These are phyloP conservation scores for Xylariaceae sp. DNA, from an alignment of 2,329 filamentous ascomycete genomes.

Conservation along the genomic window DNA sequence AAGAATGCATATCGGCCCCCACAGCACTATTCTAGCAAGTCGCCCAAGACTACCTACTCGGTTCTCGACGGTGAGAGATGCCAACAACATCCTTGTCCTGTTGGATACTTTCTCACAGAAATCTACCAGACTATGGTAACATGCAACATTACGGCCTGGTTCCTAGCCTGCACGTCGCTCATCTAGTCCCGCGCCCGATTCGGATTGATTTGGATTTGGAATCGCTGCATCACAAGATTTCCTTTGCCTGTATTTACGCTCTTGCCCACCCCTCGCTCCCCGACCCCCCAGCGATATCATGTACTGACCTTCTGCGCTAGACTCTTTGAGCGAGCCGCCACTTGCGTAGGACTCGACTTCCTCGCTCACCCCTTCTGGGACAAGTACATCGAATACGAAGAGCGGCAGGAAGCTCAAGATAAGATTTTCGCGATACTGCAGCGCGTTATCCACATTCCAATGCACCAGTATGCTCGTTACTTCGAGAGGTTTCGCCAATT, in stretches of 20 bases:
- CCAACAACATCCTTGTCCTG: constrained; percentile 63
- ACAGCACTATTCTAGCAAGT: constrained; percentile 35
- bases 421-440: constrained; percentile 84
- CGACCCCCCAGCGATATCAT: constrained; percentile 32
- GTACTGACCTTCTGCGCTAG: constrained; percentile 58
- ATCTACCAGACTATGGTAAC: constrained; percentile 66
- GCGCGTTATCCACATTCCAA: constrained; percentile 86
- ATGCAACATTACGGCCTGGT: constrained; percentile 46
- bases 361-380: constrained; percentile 97
- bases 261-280: constrained; percentile 49
- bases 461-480: constrained; percentile 95
- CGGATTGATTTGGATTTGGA: constrained; percentile 54
- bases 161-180: constrained; percentile 51
- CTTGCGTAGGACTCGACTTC: constrained; percentile 88
- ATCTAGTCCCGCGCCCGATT: constrained; percentile 42
- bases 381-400: constrained; percentile 97
- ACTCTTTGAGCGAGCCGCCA: constrained; percentile 88
- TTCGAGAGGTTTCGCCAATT: constrained; percentile 88
- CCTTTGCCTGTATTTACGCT: constrained; percentile 68
- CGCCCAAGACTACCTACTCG: constrained; percentile 47
- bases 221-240: constrained; percentile 60
- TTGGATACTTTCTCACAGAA: constrained; percentile 71
- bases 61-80: constrained; percentile 73
- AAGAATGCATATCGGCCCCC: constrained; percentile 39
- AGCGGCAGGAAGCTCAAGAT: constrained; percentile 82